Base-by-base conservation (phyloP, 164 flowering plant genomes). In the Nymphaea thermarum region DNA sequence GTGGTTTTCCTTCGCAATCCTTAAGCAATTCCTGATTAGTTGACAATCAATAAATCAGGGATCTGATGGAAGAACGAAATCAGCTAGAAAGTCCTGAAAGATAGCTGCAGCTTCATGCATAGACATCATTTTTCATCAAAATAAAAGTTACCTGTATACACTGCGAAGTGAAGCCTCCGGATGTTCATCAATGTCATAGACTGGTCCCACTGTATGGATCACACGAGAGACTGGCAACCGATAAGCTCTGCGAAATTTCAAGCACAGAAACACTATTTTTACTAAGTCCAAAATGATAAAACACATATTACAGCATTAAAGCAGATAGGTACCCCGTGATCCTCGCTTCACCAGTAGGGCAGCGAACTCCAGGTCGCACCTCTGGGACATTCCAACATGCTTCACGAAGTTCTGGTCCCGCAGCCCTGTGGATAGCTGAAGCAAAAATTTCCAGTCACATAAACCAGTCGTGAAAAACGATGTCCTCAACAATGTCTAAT, bases 281-380 rank as follows among this genome's bases (percentile, higher is more conserved):
- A 47, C 2, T 6, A 6, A 47, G 55, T 47, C 12, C 11, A 12
- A 47, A 47, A 6, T 6, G 12, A 4, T 47, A 47, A 3, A 47
- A 6, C 6, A 3, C 11, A 47, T 45, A 12, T 47, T 47, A 6
- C 55, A 47, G 55, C 7, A 47, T 6, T 2, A 12, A 3, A 12
- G 55, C 55, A 47, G 14, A 6, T 61, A 7, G 42, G 25, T 36
- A 61, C 63, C 42, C 63, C 6, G 98, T 92, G 67, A 94, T 86
- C 78, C 96, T 88, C 66, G 98, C 98, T 85, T 94, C 94, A 73
- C 98, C 98, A 2, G 87, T 86, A 47, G 98, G 98, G 67, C 97
- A 94, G 42, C 96, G 95, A 64, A 91, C 82, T 41, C 88, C 95
- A 73, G 80, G 93, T n/a, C 75, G 81, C 47, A 88, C 93, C 79